Evolutionary conservation across 2,329 filamentous ascomycete species (phyloP), one percentile per base, ranked within the genome.

Genomic region (Colletotrichum godetiae): DNA sequence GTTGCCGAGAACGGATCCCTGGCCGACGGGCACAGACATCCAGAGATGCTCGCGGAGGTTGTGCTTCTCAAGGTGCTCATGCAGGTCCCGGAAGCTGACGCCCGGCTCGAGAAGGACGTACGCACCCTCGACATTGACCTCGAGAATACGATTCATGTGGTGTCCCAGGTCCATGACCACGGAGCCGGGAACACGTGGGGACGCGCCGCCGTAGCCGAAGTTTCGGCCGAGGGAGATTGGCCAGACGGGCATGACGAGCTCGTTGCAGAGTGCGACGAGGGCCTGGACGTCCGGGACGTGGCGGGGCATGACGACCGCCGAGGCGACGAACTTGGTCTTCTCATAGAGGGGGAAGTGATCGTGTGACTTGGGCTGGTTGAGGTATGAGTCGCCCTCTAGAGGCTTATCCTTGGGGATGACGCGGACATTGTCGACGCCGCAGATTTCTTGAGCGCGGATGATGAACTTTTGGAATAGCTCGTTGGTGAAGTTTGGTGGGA

Each of bases 1-100:
- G 73, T 87, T 87, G 8, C 86, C 85, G n/a, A 88, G 76, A 12
- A 87, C 79, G 5, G 82, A 85, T 11, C 85, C 85, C n/a, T 84
- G 81, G 13, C 84, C 83, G 7, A 86, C 83, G 5, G 83, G 83
- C 1, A 80, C 78, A 56, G 86, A 85, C 19, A 86, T 78, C 85
- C 85, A 87, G 46, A 87, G 77, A 19, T 81, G 77, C 27, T 84
- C 79, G 12, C 82, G 78, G 7, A 82, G 79, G 53, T 75, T 75
- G 68, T 81, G 75, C n/a, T 84, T 80, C 58, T 82, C 80, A 13
- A 82, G 80, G 74, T 83, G 80, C 22, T 67, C 72, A 52, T 75
- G 67, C 12, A 86, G 78, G 19, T 79, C 79, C 37, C 81, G 82
- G 72, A 82, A 86, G 1, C 81, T 82, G 1, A 85, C 84, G 0